Base-by-base conservation (phyloP, 495 filamentous ascomycete genomes). In the Xylaria sp. region DNA sequence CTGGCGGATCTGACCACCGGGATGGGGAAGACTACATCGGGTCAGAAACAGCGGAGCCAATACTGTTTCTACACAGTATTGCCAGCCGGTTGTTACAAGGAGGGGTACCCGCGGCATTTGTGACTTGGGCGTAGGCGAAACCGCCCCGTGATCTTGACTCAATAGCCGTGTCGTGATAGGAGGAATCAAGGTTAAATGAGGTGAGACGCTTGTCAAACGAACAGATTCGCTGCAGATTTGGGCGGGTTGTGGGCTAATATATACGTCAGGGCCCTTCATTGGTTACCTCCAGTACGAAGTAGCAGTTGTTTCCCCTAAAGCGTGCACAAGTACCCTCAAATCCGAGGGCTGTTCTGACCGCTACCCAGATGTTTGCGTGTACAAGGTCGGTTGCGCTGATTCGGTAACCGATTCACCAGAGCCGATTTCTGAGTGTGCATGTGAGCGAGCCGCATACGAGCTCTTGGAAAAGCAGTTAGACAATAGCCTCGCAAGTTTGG, bases 1-100 rank as follows among this genome's bases (percentile, higher is more conserved):
- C 65, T 68, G 35, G 52, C 64, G 33, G 50, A 68, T 68, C 65
- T 68, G 65, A 46, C 65, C 65, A 68, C 52, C 65, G 21, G 52
- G 50, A 44, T 40, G 21, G 46, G 41, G 35, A 37, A 43, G 50
- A 35, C 63, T 67, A 48, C 35, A 40, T 57, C 65, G 50, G 65
- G 65, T 33, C 37, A 68, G 65, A 68, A 68, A 67, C 19, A 40
- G 31, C 64, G 64, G 46, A 57, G 63, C 24, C 44, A 37, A 21
- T 19, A 52, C 44, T 19, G 31, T n/a, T 24, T 52, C 43, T 50
- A 26, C 63, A 66, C 44, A 37, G 44, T 48, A 64, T 40, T 66
- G 26, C 33, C 63, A 24, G 6, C 29, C 44, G 15, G 21, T 24
- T 40, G 6, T 52, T n/a, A 19, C 26, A 40, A 21, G 31, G 63